Base-by-base conservation (phyloP, 163 green algal species). In the Prototheca cutis region DNA sequence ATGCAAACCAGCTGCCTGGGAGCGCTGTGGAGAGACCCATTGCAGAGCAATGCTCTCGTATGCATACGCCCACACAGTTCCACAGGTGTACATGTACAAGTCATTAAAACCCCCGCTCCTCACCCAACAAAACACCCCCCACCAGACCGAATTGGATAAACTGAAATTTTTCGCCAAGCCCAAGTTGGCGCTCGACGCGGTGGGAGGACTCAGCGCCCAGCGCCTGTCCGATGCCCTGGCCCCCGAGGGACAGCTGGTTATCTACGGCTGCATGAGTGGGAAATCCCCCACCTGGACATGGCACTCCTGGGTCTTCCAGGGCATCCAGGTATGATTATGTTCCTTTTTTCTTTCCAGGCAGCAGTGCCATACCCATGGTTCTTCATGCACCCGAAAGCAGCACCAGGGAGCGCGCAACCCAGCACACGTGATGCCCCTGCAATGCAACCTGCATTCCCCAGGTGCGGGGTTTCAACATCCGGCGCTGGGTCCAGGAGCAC, bases 161-260 rank as follows among this genome's bases (percentile, higher is more conserved):
- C 61, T 82, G 10, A 84, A 84, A 34, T 93, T 90, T 68, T 93
- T 89, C 59, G 78, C 77, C 31, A 83, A 82, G 52, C 89, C 87
- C 18, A 86, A 84, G 62, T 76, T 96, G 23, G 87, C 71, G 0
- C 70, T 96, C 58, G 89, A 95, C 58, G 72, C 67, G 18, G 80
- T 96, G 27, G 89, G 89, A 0, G 86, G 86, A 36, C 53, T 78
- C 3, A 89, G 77, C 2, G 68, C 77, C 6, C 25, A 73, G n/a
- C 62, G 86, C 25, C 63, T 94, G 7, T 72, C 71, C 10, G 83
- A 91, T 2, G 62, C 71, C 15, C 75, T 93, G 42, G 58, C 48
- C 10, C 75, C 88, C 53, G 83, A 82, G 23, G 63, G 53, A 0
- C 48, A 80, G 63, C 61, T 94, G 49, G 73, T 90, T 15, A 64